Conservation (phyloP, 2,329 filamentous ascomycete genomes). For the Talaromyces rugulosus region DNA sequence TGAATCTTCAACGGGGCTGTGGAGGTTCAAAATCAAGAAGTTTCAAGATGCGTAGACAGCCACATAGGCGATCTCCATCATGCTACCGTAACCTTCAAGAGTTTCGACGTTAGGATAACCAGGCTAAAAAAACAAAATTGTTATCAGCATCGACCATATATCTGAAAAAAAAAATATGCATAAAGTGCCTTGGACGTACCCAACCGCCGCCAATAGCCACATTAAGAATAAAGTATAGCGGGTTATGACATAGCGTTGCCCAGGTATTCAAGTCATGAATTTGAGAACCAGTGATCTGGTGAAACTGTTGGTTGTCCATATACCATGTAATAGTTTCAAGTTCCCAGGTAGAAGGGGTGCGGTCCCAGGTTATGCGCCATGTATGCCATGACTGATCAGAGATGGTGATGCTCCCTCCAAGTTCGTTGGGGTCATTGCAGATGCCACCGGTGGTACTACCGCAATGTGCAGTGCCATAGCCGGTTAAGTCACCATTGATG, state of each 20-base stretch:
- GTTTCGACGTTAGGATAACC: conserved; percentile 1
- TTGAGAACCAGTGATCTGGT: conserved; percentile 3
- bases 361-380: conserved; percentile 11
- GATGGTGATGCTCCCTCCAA: conserved; percentile 3
- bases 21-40: too few species aligned
- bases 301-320: conserved; percentile 7
- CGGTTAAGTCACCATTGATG: conserved; percentile 5
- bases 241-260: not conserved
- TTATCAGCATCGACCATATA: too few species aligned
- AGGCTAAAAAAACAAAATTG: not conserved
- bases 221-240: conserved; percentile 10
- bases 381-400: conserved; percentile 12
- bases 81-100: conserved; percentile 7
- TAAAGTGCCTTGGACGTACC: not conserved
- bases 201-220: conserved; percentile 1
- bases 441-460: not conserved
- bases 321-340: conserved; percentile 11
- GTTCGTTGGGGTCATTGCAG: conserved; percentile 9
- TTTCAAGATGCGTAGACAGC: conserved; percentile 3
- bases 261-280: conserved; percentile 2
- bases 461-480: conserved; percentile 12
- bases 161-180: too few species aligned
- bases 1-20: too few species aligned
- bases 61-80: conserved; percentile 10
- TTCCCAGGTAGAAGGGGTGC: conserved; percentile 6